Base-by-base conservation (phyloP, 352 stramenopile species). In the Phytopythium montanum region DNA sequence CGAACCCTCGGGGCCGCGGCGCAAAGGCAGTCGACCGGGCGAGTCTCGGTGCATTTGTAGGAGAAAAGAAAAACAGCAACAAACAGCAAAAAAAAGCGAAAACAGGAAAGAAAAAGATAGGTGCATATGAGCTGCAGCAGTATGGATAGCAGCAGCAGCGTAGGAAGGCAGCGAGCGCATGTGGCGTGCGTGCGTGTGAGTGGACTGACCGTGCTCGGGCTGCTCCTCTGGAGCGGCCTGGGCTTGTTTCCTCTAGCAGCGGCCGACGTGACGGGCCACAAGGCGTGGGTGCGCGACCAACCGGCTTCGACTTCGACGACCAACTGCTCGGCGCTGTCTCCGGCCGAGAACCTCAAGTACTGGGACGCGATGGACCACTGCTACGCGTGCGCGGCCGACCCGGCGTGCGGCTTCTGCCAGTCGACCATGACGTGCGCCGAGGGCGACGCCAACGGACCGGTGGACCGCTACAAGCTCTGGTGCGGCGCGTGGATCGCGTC, bases 401-500 rank as follows among this genome's bases (percentile, higher is more conserved):
- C 68, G 13, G 71, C 75, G 14, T 98, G 92, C 56, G 93, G 93
- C 3, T 98, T 91, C 59, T 98, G 93, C 62, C 70, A 91, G 50
- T 96, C 88, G 52, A 97, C 90, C n/a, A 78, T 98, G 64, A 83
- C 70, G 57, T 98, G 93, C 65, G 62, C 88, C 25, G 62, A 66
- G 5, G 90, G 92, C n/a, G 75, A 75, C 36, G 64, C 73, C n/a
- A 62, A 72, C 18, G 87, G 80, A 8, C 83, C 76, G 21, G 68
- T 69, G 36, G 61, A 65, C 34, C 58, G 60, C 19, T 66, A 69
- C 52, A 64, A 81, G 26, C 56, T 73, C 5, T 72, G 53, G 56
- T 92, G 80, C 64, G 74, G 70, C 6, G 67, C 81, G 39, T 97
- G 83, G 83, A 76, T 88, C 44, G 76, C 69, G 39, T 69, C 72